These are phyloP conservation scores for Saturnispora halmiae DNA, from an alignment of 805 yeast genomes.

Conservation along the genomic window DNA sequence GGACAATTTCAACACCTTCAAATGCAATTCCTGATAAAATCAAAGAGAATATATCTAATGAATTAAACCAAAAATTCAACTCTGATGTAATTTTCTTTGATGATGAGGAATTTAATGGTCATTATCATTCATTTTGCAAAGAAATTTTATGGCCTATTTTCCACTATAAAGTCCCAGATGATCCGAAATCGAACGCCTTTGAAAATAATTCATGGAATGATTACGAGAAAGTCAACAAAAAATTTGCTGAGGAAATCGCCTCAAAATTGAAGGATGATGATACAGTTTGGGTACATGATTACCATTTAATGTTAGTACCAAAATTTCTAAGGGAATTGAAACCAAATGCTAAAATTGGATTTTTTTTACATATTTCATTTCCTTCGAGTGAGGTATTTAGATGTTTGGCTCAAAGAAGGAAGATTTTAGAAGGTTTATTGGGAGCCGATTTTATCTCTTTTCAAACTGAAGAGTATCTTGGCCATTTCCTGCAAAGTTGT, in stretches of 20 bases:
- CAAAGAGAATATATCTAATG: constrained; percentile 41
- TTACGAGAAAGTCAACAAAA: constrained; percentile 65
- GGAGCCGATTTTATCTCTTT: constrained; percentile 86
- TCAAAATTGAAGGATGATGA: constrained; percentile 65
- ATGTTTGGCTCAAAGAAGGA: constrained; percentile 80
- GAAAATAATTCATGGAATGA: constrained; percentile 93
- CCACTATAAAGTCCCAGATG: constrained; percentile 89
- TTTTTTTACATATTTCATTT: constrained; percentile 87
- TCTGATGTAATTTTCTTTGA: constrained; percentile 62
- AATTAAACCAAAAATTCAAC: constrained; percentile 40
- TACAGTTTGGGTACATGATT: constrained; percentile 87
- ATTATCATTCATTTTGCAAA: constrained; percentile 85
- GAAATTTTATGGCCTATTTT: constrained; percentile 95
- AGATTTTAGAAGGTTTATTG: constrained; percentile 68
- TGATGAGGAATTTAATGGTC: constrained; percentile 81
- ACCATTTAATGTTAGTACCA: constrained; percentile 82
- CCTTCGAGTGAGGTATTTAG: constrained; percentile 94
- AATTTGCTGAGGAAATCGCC: constrained; percentile 69
- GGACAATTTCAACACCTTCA: constrained; percentile 87
- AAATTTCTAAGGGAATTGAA: constrained; percentile 64
- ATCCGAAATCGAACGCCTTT: constrained; percentile 87
- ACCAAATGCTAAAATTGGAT: constrained; percentile 83
- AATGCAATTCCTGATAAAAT: constrained; percentile 61
- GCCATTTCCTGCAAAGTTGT: constrained; percentile 89
- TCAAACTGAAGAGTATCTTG: constrained; percentile 87